phyloP scores from a whole-genome alignment of 2,329 filamentous ascomycete genomes.

The Exophiala mesophila region DNA sequence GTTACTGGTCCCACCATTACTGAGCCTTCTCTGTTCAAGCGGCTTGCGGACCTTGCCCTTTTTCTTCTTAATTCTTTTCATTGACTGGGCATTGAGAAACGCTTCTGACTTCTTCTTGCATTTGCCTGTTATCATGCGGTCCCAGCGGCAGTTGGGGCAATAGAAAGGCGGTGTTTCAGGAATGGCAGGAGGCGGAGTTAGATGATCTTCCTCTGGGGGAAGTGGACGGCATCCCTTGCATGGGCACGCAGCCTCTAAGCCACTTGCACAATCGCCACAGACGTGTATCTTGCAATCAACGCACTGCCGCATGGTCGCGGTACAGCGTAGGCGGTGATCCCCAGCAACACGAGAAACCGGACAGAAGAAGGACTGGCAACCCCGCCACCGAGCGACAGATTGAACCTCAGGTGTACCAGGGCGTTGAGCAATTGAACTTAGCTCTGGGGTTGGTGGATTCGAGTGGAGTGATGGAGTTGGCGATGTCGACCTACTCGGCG shows the following conservation, averaged over 20 bases:
- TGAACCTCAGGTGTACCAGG: conserved; percentile 4
- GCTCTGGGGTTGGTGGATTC: conserved; percentile 38
- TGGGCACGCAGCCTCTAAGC: conserved; percentile 21
- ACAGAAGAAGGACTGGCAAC: conserved; percentile 47
- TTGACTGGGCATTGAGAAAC: conserved; percentile 15
- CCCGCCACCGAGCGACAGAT: conserved; percentile 37
- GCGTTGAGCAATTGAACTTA: conserved; percentile 29
- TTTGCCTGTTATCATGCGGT: conserved; percentile 24
- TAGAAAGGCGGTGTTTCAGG: conserved; percentile 20
- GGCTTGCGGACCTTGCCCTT: conserved; percentile 23
- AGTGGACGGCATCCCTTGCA: conserved; percentile 23
- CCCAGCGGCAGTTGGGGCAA: conserved; percentile 27
- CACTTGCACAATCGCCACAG: conserved; percentile 40
- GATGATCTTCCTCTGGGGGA: conserved; percentile 8
- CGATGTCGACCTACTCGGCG: conserved; percentile 36
- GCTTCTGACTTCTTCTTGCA: conserved; percentile 23
- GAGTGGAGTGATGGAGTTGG: conserved; percentile 36
- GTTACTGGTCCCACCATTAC: not conserved
- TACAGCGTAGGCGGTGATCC: conserved; percentile 43
- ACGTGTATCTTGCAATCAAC: conserved; percentile 43
- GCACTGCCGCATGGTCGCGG: conserved; percentile 42
- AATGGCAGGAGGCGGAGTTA: conserved; percentile 4
- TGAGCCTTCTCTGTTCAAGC: conserved; percentile 18
- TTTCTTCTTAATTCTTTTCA: conserved; percentile 20
- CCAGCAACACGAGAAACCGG: conserved; percentile 39